Evolutionary conservation across 805 yeast species (phyloP).

Genomic region (Wickerhamiella vanderwaltii): DNA sequence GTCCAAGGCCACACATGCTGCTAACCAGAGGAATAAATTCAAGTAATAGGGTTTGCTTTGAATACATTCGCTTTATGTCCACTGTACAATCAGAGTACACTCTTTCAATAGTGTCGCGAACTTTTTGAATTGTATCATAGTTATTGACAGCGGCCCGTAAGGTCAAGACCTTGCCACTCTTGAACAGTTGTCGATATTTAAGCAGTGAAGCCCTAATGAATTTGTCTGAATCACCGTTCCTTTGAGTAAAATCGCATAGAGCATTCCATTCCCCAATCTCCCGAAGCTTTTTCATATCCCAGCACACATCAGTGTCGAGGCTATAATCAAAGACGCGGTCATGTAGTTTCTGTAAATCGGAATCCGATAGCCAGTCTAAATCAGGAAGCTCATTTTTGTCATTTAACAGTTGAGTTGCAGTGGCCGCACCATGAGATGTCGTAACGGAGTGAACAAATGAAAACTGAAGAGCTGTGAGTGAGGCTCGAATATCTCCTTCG

Average conservation of each 20-base stretch:
- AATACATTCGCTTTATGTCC: background rate
- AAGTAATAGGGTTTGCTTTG: background rate
- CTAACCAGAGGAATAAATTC: slow-evolving; percentile 7
- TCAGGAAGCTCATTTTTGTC: background rate
- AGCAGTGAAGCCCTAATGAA: slow-evolving; percentile 3
- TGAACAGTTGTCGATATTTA: slow-evolving; percentile 7
- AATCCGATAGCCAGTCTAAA: background rate
- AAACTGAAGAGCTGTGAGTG: slow-evolving; percentile 7
- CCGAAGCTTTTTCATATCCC: slow-evolving; percentile 10
- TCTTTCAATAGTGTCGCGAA: background rate
- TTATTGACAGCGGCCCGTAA: background rate
- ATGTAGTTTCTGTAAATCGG: slow-evolving; percentile 3
- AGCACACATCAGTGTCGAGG: slow-evolving; percentile 10
- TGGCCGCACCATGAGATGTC: background rate
- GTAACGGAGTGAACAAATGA: slow-evolving; percentile 3
- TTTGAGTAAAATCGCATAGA: background rate
- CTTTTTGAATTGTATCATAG: slow-evolving; percentile 1
- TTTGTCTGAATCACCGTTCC: background rate
- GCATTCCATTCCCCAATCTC: slow-evolving; percentile 10
- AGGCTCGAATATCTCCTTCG: slow-evolving; percentile 10
- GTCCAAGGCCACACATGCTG: background rate
- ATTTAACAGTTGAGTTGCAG: background rate
- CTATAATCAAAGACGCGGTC: slow-evolving; percentile 6
- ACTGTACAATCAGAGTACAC: background rate
- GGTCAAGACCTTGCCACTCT: background rate